Base-by-base conservation (phyloP, 331 rosid species). In the Quercus phellos region DNA sequence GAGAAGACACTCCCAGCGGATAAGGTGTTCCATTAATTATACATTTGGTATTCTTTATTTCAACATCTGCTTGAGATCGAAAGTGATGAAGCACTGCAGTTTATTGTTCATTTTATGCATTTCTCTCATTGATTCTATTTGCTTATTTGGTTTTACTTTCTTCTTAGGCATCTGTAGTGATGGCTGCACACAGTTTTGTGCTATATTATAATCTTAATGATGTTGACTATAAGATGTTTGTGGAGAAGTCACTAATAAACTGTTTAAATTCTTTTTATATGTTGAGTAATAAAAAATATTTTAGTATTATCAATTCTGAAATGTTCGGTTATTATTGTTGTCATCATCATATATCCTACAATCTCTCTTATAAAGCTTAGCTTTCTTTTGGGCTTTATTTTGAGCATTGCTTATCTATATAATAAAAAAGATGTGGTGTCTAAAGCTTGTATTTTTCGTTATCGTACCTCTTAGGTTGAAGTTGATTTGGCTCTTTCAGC, bases 401-500 rank as follows among this genome's bases (percentile, higher is more conserved):
- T 18, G 55, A 51, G 58, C 21, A 27, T 30, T 58, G 16, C 69
- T 30, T 4, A 29, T 63, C 69, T 27, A 63, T 63, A 29, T 27
- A 72, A 51, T 60, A 38, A 50, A 24, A 7, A 5, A 54, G 35
- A 27, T 55, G 11, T 51, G 56, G 4, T 51, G 56, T 66, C 71
- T 66, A 64, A 74, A 51, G 9, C 70, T 34, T 54, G 30, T 74
- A 54, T 50, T 59, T 66, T 51, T 73, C 10, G 53, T 75, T 34
- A 46, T 71, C 66, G 71, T 51, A 34, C 26, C 1, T 76, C 76
- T 51, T 76, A 95, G 99, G 98, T 95, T 68, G 99, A 95, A 84
- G 88, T 95, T 80, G 98, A 93, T 87, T 80, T 95, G 84, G 91
- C 96, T 4, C 98, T 91, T 81, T 92, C 98, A n/a, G 98, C 99